Base-by-base conservation (phyloP, 1,284 basidiomycete species). In the Cutaneotrichosporon daszewskae region DNA sequence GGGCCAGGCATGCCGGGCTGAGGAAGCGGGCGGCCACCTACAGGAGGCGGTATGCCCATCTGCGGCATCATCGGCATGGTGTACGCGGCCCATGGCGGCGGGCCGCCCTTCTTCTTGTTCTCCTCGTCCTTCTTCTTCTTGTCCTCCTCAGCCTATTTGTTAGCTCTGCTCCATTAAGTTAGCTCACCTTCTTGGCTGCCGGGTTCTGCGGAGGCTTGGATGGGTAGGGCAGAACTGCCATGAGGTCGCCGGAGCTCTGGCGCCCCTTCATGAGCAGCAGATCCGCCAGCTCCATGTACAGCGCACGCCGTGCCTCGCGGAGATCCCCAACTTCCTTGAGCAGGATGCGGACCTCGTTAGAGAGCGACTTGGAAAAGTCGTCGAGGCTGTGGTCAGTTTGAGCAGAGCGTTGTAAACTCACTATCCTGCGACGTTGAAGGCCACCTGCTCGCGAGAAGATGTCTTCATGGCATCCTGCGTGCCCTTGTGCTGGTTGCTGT, bases 321-420 rank as follows among this genome's bases (percentile, higher is more conserved):
- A 72, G 49, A 47, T 68, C 66, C 6, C 67, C 66, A 6, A 72
- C 69, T 42, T 72, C 69, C 46, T 68, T 69, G 27, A 71, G 48
- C 19, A 72, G 49, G 9, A 58, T 55, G 27, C 68, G 55, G 12
- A 71, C 68, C 45, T 72, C 69, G 31, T 60, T 54, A 13, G 69
- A 64, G 23, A 72, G 56, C 2, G 58, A 57, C 38, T 66, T 64
- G 24, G 64, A 66, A 53, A 69, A 71, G 48, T 69, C 65, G 41
- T 69, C 65, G 16, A 71, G 47, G 50, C 62, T 64, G 32, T n/a
- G 13, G 33, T 35, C 12, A 35, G 33, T 20, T 9, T 10, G 4
- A 14, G 33, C 13, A 16, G 13, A 18, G 13, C 25, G 25, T 20
- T 37, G 23, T 29, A 19, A 39, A 45, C 20, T 32, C 38, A 32